Evolutionary conservation across 2,329 filamentous ascomycete species (phyloP).

Genomic region (Ascochyta rabiei): DNA sequence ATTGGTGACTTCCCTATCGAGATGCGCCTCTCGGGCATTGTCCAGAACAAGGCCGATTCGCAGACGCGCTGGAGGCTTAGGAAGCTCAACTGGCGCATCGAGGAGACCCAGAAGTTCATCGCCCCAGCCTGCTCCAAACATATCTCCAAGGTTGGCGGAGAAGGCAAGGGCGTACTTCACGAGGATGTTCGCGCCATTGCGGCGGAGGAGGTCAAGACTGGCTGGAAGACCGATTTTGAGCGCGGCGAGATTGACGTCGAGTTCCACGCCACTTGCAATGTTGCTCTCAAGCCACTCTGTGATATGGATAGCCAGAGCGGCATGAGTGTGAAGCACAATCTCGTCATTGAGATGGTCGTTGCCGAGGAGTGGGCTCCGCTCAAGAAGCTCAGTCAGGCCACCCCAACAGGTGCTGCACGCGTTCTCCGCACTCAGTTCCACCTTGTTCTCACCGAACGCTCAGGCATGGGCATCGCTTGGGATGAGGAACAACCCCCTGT

Average conservation of each 20-base stretch:
- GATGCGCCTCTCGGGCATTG: conserved; percentile 85
- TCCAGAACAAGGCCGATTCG: conserved; percentile 68
- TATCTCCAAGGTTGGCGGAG: conserved; percentile 66
- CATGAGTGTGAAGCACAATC: conserved; percentile 79
- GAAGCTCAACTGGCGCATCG: conserved; percentile 90
- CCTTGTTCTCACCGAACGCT: conserved; percentile 79
- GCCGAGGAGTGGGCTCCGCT: conserved; percentile 81
- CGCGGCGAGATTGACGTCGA: conserved; percentile 81
- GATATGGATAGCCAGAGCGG: conserved; percentile 77
- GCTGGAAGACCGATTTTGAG: conserved; percentile 85
- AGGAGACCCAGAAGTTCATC: conserved; percentile 81
- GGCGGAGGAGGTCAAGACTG: conserved; percentile 78
- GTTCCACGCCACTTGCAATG: conserved; percentile 70
- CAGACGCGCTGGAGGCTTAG: conserved; percentile 88
- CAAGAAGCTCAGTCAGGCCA: conserved; percentile 74
- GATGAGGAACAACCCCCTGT: conserved; percentile 93
- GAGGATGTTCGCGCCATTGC: conserved; percentile 79
- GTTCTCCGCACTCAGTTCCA: conserved; percentile 93
- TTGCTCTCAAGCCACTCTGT: conserved; percentile 71
- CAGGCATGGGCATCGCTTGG: conserved; percentile 91
- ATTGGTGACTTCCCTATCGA: conserved; percentile 80
- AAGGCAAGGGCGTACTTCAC: conserved; percentile 73
- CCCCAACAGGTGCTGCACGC: conserved; percentile 86
- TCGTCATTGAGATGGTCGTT: conserved; percentile 92
- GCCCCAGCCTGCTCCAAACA: conserved; percentile 83